These are phyloP conservation scores for Epichloe scottii DNA, from an alignment of 2,329 filamentous ascomycete genomes.

Conservation along the genomic window DNA sequence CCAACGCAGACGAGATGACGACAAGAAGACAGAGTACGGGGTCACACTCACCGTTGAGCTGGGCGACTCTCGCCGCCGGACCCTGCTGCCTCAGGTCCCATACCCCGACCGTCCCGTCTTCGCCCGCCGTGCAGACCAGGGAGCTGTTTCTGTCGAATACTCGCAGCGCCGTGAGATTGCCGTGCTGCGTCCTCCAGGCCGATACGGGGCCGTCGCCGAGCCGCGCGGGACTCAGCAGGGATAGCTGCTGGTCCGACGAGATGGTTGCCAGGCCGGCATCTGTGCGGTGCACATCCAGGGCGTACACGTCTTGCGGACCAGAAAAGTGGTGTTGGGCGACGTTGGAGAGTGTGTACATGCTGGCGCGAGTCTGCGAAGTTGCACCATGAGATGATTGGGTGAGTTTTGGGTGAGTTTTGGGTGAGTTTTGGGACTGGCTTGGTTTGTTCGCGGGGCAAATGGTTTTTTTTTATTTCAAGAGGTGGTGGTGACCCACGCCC, in stretches of 20 bases:
- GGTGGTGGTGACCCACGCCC: too few species aligned
- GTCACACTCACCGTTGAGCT: slow-evolving; percentile 32
- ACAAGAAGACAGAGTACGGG: background rate
- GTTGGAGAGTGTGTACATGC: slow-evolving; percentile 24
- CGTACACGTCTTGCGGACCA: slow-evolving; percentile 33
- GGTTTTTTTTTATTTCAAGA: too few species aligned
- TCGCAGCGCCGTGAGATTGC: slow-evolving; percentile 51
- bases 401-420: too few species aligned
- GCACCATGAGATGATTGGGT: too few species aligned
- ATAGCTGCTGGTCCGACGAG: slow-evolving; percentile 58
- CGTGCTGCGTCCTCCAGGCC: slow-evolving; percentile 39
- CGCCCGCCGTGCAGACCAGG: slow-evolving; percentile 55
- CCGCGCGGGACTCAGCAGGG: slow-evolving; percentile 47
- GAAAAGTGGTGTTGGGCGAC: slow-evolving; percentile 19
- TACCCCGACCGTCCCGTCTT: slow-evolving; percentile 53
- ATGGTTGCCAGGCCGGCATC: slow-evolving; percentile 44
- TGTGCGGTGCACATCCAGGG: slow-evolving; percentile 44
- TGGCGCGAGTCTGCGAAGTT: background rate
- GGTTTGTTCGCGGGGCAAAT: too few species aligned
- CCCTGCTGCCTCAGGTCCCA: slow-evolving; percentile 49
- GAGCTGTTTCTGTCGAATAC: slow-evolving; percentile 38
- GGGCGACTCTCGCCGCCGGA: slow-evolving; percentile 26
- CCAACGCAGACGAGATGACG: background rate
- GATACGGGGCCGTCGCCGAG: slow-evolving; percentile 39
- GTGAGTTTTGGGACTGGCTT: too few species aligned